Evolutionary conservation across 2,329 filamentous ascomycete genomes (phyloP).

Genomic region (Geosmithia morbida): DNA sequence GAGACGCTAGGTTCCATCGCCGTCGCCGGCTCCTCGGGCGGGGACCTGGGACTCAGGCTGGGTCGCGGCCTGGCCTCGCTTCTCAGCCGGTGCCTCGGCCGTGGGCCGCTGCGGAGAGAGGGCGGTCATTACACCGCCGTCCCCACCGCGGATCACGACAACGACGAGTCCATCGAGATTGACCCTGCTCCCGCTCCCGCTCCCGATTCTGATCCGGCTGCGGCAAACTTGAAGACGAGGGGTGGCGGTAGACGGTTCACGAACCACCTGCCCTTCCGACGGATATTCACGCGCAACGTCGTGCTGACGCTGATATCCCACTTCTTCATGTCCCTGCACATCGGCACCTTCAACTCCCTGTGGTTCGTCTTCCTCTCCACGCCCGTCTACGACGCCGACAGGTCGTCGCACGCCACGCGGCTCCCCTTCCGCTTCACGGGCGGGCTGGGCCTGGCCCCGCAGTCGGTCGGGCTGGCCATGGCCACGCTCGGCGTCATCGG

Average conservation of each 20-base stretch:
- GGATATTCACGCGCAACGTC: slow-evolving; percentile 41
- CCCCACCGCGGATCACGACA: slow-evolving; percentile 9
- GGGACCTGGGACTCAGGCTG: slow-evolving; percentile 26
- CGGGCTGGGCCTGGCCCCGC: slow-evolving; percentile 59
- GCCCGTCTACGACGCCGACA: slow-evolving; percentile 36
- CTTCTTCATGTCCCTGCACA: slow-evolving; percentile 56
- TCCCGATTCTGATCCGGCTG: too few relatives aligned
- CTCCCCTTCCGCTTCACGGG: slow-evolving; percentile 54
- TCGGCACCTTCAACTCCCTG: slow-evolving; percentile 62
- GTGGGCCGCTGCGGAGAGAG: slow-evolving; percentile 4
- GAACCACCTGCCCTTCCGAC: slow-evolving; percentile 33
- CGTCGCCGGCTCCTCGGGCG: slow-evolving; percentile 6
- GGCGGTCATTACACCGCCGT: slow-evolving; percentile 8
- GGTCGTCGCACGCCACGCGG: slow-evolving; percentile 14
- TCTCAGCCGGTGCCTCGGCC: slow-evolving; percentile 6
- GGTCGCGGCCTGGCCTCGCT: slow-evolving; percentile 18
- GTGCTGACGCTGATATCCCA: slow-evolving; percentile 44
- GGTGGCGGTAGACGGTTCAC: slow-evolving; percentile 21
- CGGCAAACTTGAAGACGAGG: neutral
- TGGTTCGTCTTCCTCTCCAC: slow-evolving; percentile 68
- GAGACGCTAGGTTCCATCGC: slow-evolving; percentile 34
- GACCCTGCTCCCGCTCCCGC: neutral
- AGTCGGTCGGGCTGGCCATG: slow-evolving; percentile 62
- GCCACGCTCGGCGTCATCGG: slow-evolving; percentile 63
- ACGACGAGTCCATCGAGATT: slow-evolving; percentile 1